Percentiles rank a stretch among this genome's conserved stretches.
Evolutionary conservation across 225 moss, liverwort and hornwort species (phyloP).

Genomic region (Straminergon stramineum): DNA sequence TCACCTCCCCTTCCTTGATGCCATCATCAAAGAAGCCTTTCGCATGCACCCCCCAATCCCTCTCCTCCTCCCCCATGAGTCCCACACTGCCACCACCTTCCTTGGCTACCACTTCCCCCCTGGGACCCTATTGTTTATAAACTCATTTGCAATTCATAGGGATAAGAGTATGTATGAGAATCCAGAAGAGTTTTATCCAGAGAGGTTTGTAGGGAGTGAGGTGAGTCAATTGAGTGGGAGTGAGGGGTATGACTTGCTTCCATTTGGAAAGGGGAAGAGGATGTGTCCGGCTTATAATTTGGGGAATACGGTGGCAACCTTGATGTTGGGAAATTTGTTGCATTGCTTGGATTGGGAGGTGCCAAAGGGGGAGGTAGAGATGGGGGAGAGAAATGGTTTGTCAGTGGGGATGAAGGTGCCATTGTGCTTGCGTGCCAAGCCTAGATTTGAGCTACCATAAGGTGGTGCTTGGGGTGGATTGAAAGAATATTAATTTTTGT

Average conservation of each 20-base stretch:
- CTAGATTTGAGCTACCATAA: background rate
- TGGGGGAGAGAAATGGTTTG: background rate
- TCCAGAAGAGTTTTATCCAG: background rate
- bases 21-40: conserved; percentile 29
- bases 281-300: conserved; percentile 23
- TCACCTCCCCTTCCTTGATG: conserved; percentile 18
- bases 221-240: background rate
- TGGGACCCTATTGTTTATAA: conserved; percentile 13
- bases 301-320: background rate
- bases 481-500: background rate
- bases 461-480: background rate
- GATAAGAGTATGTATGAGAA: conserved; percentile 13
- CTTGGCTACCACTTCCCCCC: conserved; percentile 8
- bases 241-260: conserved; percentile 15
- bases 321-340: conserved; percentile 32
- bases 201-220: conserved; percentile 6
- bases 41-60: conserved; percentile 17
- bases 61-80: conserved; percentile 7
- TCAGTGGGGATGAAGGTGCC: background rate
- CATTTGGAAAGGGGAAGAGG: conserved; percentile 14
- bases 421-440: background rate
- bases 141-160: conserved; percentile 19
- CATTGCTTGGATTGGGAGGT: conserved; percentile 17
- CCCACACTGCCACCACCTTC: background rate
- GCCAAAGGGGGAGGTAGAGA: conserved; percentile 1